phyloP scores from a whole-genome alignment of 176 grass and related monocot species.

The Luzula sylvatica region DNA sequence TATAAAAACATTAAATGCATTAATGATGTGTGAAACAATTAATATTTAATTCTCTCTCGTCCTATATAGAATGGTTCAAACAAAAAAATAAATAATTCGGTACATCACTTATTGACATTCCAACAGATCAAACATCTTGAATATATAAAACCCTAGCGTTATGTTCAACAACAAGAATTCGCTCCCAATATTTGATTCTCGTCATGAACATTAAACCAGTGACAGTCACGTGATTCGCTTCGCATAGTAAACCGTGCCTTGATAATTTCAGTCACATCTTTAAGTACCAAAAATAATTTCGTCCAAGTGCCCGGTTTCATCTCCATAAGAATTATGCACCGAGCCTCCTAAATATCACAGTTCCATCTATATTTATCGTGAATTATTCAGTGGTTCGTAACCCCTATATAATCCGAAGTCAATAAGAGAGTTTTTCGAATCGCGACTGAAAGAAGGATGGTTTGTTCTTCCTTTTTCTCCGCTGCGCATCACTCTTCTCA shows the following conservation, averaged over 20 bases:
- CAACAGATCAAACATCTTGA: no score
- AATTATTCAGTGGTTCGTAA: constrained; percentile 87
- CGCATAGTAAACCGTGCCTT: constrained; percentile 12
- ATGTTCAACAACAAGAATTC: no score
- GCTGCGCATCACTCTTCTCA: constrained; percentile 59
- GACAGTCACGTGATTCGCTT: constrained; percentile 52
- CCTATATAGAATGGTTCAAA: no score
- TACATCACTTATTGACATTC: no score
- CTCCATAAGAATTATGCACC: constrained; percentile 85
- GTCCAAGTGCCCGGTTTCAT: constrained; percentile 83
- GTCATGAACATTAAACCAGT: constrained; percentile 46
- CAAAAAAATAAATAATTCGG: no score
- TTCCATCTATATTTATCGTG: constrained; percentile 63
- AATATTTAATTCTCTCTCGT: no score
- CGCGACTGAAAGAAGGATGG: constrained; percentile 70
- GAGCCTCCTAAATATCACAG: constrained; percentile 40
- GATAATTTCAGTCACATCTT: constrained; percentile 49
- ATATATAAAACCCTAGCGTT: no score
- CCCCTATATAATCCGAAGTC: constrained; percentile 66
- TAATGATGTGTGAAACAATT: no score
- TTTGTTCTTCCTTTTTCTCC: constrained; percentile 57
- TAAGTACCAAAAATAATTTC: constrained; percentile 27
- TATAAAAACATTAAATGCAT: no score
- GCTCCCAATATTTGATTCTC: not conserved
- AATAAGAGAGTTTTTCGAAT: constrained; percentile 75